These are phyloP conservation scores for Candida cerambycidarum DNA, from an alignment of 805 yeast genomes.

Conservation along the genomic window DNA sequence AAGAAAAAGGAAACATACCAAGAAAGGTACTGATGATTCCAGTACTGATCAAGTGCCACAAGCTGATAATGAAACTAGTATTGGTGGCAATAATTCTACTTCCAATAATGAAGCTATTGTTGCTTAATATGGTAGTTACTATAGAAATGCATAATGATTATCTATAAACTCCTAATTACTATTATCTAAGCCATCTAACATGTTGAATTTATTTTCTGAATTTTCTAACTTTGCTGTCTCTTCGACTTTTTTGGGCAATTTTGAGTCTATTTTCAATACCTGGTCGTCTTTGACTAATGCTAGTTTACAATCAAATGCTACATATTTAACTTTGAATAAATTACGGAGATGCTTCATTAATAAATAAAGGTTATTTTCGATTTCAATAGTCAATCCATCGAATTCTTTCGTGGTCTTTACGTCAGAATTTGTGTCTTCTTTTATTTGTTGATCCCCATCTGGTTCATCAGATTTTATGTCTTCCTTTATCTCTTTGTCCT, in stretches of 20 bases:
- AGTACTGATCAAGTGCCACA: too few relatives aligned
- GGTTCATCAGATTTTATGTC: neutral
- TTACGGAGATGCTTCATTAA: slow-evolving; percentile 37
- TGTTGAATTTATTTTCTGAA: slow-evolving; percentile 8
- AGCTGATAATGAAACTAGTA: too few relatives aligned
- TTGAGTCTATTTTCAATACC: slow-evolving; percentile 13
- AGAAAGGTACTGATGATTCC: neutral
- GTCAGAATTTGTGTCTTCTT: neutral
- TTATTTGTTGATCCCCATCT: neutral
- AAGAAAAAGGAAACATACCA: slow-evolving; percentile 22
- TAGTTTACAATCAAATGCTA: slow-evolving; percentile 53
- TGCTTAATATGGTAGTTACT: too few relatives aligned
- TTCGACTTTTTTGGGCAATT: slow-evolving; percentile 3
- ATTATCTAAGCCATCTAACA: slow-evolving; percentile 4
- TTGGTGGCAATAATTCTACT: too few relatives aligned
- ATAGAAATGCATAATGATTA: slow-evolving; percentile 7
- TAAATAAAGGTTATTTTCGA: slow-evolving; percentile 43
- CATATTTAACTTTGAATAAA: slow-evolving; percentile 34
- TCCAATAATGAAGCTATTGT: too few relatives aligned
- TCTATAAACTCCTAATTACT: neutral
- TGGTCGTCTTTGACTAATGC: slow-evolving; percentile 35
- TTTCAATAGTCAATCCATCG: slow-evolving; percentile 20
- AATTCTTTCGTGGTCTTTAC: neutral
- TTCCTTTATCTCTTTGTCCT: neutral
- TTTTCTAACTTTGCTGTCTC: slow-evolving; percentile 10